phyloP scores from a whole-genome alignment of 768 basidiomycete genomes.

The Pleurotus djamor region DNA sequence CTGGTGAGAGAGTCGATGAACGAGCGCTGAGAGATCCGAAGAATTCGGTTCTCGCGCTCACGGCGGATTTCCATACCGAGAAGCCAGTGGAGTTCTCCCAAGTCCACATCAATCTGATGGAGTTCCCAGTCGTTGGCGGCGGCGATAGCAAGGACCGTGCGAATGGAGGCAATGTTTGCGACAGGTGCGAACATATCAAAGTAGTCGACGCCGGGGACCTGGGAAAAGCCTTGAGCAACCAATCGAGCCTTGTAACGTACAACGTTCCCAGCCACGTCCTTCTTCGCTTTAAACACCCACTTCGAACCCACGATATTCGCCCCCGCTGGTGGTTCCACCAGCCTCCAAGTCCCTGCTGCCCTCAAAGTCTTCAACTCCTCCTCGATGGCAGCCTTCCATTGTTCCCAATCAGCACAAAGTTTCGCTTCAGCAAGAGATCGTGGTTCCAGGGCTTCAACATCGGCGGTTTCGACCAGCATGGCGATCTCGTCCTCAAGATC shows the following conservation, averaged over 20 bases:
- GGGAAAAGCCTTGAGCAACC: constrained; percentile 36
- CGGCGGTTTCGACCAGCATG: constrained; percentile 9
- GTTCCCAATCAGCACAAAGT: constrained; percentile 13
- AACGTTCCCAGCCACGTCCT: constrained; percentile 26
- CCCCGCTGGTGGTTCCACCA: constrained; percentile 20
- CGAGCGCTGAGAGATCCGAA: constrained; percentile 16
- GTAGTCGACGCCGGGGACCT: constrained; percentile 38
- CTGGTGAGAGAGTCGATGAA: constrained; percentile 22
- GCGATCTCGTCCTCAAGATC: constrained; percentile 11
- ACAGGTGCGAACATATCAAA: constrained; percentile 31
- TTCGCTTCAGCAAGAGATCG: constrained; percentile 12
- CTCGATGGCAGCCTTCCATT: constrained; percentile 18
- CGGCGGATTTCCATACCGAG: constrained; percentile 16
- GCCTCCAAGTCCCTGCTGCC: constrained; percentile 28
- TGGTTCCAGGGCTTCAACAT: constrained; percentile 15
- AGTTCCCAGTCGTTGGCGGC: constrained; percentile 17
- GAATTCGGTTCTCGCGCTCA: constrained; percentile 10
- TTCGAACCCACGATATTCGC: constrained; percentile 29
- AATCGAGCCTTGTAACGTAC: constrained; percentile 33
- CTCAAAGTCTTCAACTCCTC: constrained; percentile 23
- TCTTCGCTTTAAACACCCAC: constrained; percentile 41
- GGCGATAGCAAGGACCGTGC: constrained; percentile 25
- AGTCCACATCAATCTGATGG: constrained; percentile 26
- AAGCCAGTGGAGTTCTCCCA: neutral
- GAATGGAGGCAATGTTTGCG: constrained; percentile 19